Conservation (phyloP, 495 filamentous ascomycete species). For the Lasiosphaeriaceae sp. region DNA sequence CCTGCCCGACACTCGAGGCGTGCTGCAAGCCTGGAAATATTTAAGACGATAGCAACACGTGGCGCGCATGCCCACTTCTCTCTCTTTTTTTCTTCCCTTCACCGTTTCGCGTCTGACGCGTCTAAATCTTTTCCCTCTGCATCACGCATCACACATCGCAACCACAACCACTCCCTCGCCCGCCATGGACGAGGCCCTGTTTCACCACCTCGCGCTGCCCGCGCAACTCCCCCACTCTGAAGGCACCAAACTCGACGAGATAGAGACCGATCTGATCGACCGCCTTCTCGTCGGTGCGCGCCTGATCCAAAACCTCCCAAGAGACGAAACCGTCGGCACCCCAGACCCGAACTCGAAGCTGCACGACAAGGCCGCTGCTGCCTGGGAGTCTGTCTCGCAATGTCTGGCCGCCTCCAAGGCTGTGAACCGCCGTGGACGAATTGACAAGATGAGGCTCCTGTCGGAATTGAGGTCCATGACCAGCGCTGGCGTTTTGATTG, state of each 20-base stretch:
- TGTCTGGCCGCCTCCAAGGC: slow-evolving; percentile 30
- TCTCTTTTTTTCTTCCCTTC: too few relatives aligned
- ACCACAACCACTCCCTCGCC: too few relatives aligned
- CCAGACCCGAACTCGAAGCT: too few relatives aligned
- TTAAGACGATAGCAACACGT: too few relatives aligned
- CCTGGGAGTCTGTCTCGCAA: slow-evolving; percentile 28
- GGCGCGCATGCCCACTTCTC: too few relatives aligned
- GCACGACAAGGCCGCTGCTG: slow-evolving; percentile 14
- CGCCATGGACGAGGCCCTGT: slow-evolving; percentile 16
- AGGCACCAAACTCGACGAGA: slow-evolving; percentile 33
- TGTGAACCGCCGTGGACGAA: slow-evolving; percentile 29
- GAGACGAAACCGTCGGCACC: too few relatives aligned
- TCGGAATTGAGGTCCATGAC: slow-evolving; percentile 31
- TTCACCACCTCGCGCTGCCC: slow-evolving; percentile 46
- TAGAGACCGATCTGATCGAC: slow-evolving; percentile 34
- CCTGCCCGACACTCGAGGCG: too few relatives aligned
- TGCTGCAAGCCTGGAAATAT: too few relatives aligned
- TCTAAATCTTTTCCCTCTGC: too few relatives aligned
- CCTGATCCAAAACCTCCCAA: slow-evolving; percentile 19
- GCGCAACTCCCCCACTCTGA: slow-evolving; percentile 40
- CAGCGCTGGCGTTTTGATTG: slow-evolving; percentile 32
- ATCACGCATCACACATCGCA: too few relatives aligned
- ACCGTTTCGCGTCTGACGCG: too few relatives aligned
- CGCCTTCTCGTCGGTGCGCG: slow-evolving; percentile 33
- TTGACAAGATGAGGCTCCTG: slow-evolving; percentile 38